Base-by-base conservation (phyloP, 2,329 filamentous ascomycete genomes). In the Exophiala dermatitidis region DNA sequence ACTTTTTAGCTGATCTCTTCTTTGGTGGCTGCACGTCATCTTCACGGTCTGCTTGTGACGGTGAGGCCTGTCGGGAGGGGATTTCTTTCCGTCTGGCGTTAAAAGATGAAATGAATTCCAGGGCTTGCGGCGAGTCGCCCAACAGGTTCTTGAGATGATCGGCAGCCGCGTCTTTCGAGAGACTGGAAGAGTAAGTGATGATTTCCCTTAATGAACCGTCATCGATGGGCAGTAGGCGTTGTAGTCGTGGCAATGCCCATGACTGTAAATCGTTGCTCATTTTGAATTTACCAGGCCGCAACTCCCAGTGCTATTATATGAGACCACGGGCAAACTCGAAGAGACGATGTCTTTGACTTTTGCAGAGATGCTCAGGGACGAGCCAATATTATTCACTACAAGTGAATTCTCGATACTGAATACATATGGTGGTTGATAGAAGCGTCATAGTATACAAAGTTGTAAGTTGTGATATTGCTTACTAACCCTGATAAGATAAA, bases 121-220 rank as follows among this genome's bases (percentile, higher is more conserved):
- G 69, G 1, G 81, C 79, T 62, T 86, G 83, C 1, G 90, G 81
- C 4, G 87, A 90, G 68, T 95, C 89, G 46, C 91, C 93, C 0
- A 98, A 79, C 49, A 98, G 75, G 65, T 93, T 89, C 68, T 84
- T 86, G 57, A 98, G 85, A 69, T 97, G 89, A 40, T 90, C 84
- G 47, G 83, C 89, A 9, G 88, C 87, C 59, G 85, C 86, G 48
- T 82, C 72, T 65, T 86, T 90, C 19, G 89, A 83, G 5, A 97
- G 77, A 0, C 83, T 85, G 34, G 81, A 75, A 2, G 88, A 83
- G 68, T 96, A 96, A 45, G 88, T 82, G 60, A 97, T 77, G 41
- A 96, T 80, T 66, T 97, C 88, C 65, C 83, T 81, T 32, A 97
- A 76, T 38, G 91, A 90, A 8, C 87, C 83, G 34, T 95, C 83